These are phyloP conservation scores for Pleurotus sapidus DNA, from an alignment of 768 basidiomycete genomes.

Conservation along the genomic window DNA sequence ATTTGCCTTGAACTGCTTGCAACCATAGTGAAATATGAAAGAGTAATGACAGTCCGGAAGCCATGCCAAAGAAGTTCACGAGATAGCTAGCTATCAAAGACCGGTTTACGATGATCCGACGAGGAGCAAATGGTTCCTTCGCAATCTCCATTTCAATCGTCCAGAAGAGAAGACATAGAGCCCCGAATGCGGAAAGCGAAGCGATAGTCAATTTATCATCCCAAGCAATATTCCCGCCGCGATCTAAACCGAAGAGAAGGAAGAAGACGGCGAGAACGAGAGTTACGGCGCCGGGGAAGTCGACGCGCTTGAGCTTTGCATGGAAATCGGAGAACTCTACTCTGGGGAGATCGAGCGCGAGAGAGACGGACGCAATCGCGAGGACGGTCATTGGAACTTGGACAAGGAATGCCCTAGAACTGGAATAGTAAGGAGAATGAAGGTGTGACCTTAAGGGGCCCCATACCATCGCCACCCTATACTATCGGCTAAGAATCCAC, in stretches of 20 bases:
- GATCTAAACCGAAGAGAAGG: slow-evolving; percentile 56
- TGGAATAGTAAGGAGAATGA: neutral
- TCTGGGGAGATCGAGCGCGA: slow-evolving; percentile 54
- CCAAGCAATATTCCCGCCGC: slow-evolving; percentile 51
- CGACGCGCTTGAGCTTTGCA: slow-evolving; percentile 55
- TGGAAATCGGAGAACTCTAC: slow-evolving; percentile 35
- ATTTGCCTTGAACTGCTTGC: slow-evolving; percentile 51
- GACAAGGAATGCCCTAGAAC: slow-evolving; percentile 51
- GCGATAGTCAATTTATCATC: slow-evolving; percentile 32
- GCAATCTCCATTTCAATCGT: slow-evolving; percentile 48
- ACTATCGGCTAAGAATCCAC: slow-evolving; percentile 58
- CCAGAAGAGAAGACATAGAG: slow-evolving; percentile 36
- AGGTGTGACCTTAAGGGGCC: neutral
- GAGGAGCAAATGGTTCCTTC: slow-evolving; percentile 59
- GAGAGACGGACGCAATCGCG: slow-evolving; percentile 50
- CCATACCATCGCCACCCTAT: slow-evolving; percentile 66
- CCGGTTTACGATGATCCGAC: slow-evolving; percentile 46
- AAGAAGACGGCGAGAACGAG: slow-evolving; percentile 55
- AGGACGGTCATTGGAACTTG: slow-evolving; percentile 56
- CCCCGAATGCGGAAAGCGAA: slow-evolving; percentile 29
- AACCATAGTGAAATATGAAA: slow-evolving; percentile 57
- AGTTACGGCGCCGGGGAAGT: slow-evolving; percentile 56
- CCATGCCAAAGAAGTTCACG: slow-evolving; percentile 57
- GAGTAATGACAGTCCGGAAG: slow-evolving; percentile 37
- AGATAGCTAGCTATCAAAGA: slow-evolving; percentile 52